Percentiles rank a stretch among this genome's conserved stretches.
These are phyloP conservation scores for Periconia digitata DNA, from an alignment of 2,329 filamentous ascomycete genomes.

Conservation along the genomic window DNA sequence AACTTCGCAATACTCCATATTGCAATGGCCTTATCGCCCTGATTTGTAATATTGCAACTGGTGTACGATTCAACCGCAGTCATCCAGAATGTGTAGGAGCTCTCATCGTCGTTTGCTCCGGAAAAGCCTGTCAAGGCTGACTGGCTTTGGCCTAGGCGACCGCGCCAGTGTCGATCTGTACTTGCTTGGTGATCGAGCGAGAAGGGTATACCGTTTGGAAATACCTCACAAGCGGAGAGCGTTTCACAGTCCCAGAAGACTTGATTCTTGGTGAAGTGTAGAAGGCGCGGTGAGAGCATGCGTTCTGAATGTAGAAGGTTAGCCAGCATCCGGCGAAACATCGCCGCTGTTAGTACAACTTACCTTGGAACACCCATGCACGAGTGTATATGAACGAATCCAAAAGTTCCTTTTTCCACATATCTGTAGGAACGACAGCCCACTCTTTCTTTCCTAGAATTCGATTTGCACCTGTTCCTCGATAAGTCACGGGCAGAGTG, in stretches of 20 bases:
- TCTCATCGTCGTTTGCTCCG: constrained; percentile 22
- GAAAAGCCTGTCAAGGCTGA: constrained; percentile 8
- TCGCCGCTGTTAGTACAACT: neutral
- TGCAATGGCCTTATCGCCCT: constrained; percentile 24
- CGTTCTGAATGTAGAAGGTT: constrained; percentile 18
- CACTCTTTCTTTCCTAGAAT: constrained; percentile 18
- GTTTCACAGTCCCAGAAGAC: constrained; percentile 32
- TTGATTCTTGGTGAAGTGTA: constrained; percentile 26
- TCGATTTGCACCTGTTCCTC: constrained; percentile 4
- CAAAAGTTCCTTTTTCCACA: constrained; percentile 25
- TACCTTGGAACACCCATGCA: constrained; percentile 36
- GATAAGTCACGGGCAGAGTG: constrained; percentile 17
- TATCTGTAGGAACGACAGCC: constrained; percentile 16
- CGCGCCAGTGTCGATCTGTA: constrained; percentile 28
- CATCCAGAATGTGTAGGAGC: constrained; percentile 24
- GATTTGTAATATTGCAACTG: constrained; percentile 19
- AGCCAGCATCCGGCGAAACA: neutral
- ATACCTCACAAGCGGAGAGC: constrained; percentile 25
- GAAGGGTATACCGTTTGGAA: constrained; percentile 22
- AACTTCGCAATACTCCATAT: constrained; percentile 35
- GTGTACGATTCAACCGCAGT: constrained; percentile 26
- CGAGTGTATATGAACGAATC: constrained; percentile 18
- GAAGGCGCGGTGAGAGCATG: constrained; percentile 27
- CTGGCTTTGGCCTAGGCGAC: constrained; percentile 19
- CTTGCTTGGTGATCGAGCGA: constrained; percentile 18